A percentile compares a stretch with the other conserved stretches of the same genome.
Evolutionary conservation across 441 rosid genomes (phyloP).

Genomic region (Populus hybrid): DNA sequence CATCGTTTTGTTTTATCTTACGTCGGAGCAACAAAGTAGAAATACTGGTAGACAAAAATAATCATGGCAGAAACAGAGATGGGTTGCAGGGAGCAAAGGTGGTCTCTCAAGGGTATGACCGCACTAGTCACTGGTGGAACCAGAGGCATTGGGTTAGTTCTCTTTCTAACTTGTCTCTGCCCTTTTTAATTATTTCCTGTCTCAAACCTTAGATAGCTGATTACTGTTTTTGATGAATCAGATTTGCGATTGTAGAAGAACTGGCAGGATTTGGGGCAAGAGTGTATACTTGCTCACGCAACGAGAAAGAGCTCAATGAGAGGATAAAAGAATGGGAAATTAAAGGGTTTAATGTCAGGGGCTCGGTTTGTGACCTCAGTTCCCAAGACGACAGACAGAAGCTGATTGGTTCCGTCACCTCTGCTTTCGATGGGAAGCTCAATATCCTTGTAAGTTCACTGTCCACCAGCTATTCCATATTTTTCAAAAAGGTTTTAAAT

Average conservation of each 20-base stretch:
- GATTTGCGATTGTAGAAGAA: slow-evolving; percentile 26
- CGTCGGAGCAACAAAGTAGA: neutral
- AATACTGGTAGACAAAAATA: neutral
- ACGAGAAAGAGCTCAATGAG: slow-evolving; percentile 14
- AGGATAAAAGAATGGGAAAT: slow-evolving; percentile 18
- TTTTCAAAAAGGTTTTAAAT: neutral
- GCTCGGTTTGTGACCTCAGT: slow-evolving; percentile 17
- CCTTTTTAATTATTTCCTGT: neutral
- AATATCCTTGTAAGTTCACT: slow-evolving; percentile 25
- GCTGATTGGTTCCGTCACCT: slow-evolving; percentile 14
- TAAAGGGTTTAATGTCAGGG: slow-evolving; percentile 21
- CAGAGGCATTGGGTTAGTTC: slow-evolving; percentile 42
- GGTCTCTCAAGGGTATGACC: slow-evolving; percentile 46
- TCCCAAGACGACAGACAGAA: slow-evolving; percentile 7
- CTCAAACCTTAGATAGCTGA: neutral
- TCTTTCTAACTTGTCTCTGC: neutral
- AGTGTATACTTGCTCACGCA: slow-evolving; percentile 30
- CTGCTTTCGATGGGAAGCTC: slow-evolving; percentile 23
- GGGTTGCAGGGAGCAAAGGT: slow-evolving; percentile 29
- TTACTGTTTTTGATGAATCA: neutral
- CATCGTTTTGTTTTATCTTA: neutral
- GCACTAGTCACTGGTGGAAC: slow-evolving; percentile 54
- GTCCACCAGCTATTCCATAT: neutral
- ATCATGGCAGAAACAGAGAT: slow-evolving; percentile 26
- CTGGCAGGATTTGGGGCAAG: slow-evolving; percentile 25